A percentile compares a stretch with the other conserved stretches of the same genome.
Conservation (phyloP, 768 basidiomycete genomes). For the Chalciporus piperatus region DNA sequence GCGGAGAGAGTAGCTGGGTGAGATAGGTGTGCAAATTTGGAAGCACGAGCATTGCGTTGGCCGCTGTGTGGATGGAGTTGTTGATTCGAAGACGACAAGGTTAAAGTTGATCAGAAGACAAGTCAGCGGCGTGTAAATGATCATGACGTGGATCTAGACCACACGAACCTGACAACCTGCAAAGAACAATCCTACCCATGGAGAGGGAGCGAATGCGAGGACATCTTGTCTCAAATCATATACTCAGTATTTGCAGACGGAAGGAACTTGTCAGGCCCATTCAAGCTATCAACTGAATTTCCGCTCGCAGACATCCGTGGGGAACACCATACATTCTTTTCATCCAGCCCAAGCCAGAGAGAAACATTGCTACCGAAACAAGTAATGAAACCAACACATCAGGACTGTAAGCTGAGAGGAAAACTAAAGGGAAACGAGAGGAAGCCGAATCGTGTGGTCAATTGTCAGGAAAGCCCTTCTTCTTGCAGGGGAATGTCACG, state of each 20-base stretch:
- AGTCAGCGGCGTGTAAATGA: not conserved
- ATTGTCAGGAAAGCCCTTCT: constrained; percentile 4
- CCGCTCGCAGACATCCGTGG: not conserved
- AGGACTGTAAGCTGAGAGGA: not conserved
- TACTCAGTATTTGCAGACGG: no score
- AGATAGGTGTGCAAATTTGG: constrained; percentile 65
- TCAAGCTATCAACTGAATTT: not conserved
- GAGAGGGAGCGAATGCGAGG: no score
- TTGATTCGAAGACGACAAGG: not conserved
- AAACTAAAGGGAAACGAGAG: constrained; percentile 4
- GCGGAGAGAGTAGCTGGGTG: constrained; percentile 56
- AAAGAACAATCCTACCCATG: no score
- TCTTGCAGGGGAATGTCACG: constrained; percentile 10
- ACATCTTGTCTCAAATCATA: not conserved
- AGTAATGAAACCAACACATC: constrained; percentile 7
- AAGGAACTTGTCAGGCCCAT: not conserved
- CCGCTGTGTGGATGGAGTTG: not conserved
- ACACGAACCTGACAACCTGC: no score
- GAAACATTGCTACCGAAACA: constrained; percentile 21
- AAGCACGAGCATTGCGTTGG: constrained; percentile 59
- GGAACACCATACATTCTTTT: constrained; percentile 28
- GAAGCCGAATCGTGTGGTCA: constrained; percentile 1
- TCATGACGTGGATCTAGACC: not conserved
- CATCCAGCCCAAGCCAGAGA: constrained; percentile 6
- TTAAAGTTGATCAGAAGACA: not conserved